Conservation (phyloP, 768 basidiomycete genomes). For the Hygrocybe coccinea region DNA sequence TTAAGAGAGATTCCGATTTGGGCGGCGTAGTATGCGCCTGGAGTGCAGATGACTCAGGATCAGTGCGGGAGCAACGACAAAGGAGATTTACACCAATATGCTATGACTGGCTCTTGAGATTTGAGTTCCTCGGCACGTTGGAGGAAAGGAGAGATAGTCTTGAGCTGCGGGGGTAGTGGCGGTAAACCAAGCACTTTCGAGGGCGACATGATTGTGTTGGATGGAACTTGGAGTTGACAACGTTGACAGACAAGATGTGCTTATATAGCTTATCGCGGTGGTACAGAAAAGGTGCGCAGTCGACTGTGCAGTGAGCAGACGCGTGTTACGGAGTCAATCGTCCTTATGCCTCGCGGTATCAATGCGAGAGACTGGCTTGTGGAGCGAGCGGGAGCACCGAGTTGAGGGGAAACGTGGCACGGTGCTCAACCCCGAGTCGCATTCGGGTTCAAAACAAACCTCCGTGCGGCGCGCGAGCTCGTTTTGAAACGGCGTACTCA, state of each 20-base stretch:
- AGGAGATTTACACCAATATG: conserved; percentile 85
- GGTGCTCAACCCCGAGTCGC: no score
- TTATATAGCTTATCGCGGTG: not conserved
- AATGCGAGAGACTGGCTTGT: no score
- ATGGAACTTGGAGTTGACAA: no score
- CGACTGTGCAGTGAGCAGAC: no score
- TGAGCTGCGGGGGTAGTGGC: conserved; percentile 56
- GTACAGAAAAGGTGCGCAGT: no score
- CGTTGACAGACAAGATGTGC: not conserved
- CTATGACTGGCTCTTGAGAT: conserved; percentile 75
- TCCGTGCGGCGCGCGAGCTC: no score
- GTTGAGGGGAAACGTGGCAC: no score
- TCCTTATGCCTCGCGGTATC: no score
- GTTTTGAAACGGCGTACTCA: no score
- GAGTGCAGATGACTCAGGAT: not conserved
- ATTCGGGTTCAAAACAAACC: no score
- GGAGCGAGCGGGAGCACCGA: no score
- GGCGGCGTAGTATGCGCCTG: conserved; percentile 89
- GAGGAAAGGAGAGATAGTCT: conserved; percentile 69
- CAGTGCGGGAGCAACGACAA: not conserved
- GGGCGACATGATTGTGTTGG: conserved; percentile 25
- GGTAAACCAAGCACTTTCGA: conserved; percentile 49
- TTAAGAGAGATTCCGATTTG: conserved; percentile 79
- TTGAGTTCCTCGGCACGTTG: conserved; percentile 88
- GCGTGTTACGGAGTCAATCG: no score